These are phyloP conservation scores for Picochlorum sp. DNA, from an alignment of 139 green algal species.

Conservation along the genomic window DNA sequence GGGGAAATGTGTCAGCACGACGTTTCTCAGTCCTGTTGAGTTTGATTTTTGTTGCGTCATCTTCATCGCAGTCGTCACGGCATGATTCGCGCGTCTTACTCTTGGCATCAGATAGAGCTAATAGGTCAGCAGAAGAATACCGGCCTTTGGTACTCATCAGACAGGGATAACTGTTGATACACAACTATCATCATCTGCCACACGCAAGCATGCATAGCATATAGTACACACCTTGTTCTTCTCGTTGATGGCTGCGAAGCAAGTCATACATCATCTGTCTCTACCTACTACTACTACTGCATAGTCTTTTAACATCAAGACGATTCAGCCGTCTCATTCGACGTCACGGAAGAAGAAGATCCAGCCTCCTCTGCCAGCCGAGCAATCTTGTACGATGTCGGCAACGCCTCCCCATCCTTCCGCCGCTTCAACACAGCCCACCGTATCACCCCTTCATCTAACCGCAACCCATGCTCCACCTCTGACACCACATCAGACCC, in stretches of 20 bases:
- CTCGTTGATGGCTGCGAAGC: too few species aligned
- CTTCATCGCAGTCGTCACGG: conserved; percentile 32
- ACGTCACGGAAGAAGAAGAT: not conserved
- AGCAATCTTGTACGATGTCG: conserved; percentile 27
- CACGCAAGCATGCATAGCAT: too few species aligned
- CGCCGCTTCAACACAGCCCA: conserved; percentile 55
- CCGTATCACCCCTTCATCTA: conserved; percentile 59
- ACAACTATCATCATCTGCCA: conserved; percentile 17
- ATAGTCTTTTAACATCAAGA: not conserved
- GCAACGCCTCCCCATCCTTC: conserved; percentile 14
- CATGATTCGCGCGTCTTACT: conserved; percentile 2
- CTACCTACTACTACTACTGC: conserved; percentile 4
- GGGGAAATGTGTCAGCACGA: conserved; percentile 41
- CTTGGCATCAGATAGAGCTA: conserved; percentile 72
- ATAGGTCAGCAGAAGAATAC: conserved; percentile 43
- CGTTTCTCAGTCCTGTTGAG: conserved; percentile 66
- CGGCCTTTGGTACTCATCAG: conserved; percentile 43
- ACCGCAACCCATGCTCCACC: conserved; percentile 49
- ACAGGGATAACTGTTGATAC: conserved; percentile 68
- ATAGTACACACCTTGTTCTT: too few species aligned
- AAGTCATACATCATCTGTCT: too few species aligned
- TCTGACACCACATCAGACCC: conserved; percentile 29
- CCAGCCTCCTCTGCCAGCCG: conserved; percentile 4
- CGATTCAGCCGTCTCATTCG: not conserved
- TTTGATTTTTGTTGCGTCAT: conserved; percentile 57